Base-by-base conservation (phyloP, 2,329 filamentous ascomycete species). In the Pleomassaria siparia region DNA sequence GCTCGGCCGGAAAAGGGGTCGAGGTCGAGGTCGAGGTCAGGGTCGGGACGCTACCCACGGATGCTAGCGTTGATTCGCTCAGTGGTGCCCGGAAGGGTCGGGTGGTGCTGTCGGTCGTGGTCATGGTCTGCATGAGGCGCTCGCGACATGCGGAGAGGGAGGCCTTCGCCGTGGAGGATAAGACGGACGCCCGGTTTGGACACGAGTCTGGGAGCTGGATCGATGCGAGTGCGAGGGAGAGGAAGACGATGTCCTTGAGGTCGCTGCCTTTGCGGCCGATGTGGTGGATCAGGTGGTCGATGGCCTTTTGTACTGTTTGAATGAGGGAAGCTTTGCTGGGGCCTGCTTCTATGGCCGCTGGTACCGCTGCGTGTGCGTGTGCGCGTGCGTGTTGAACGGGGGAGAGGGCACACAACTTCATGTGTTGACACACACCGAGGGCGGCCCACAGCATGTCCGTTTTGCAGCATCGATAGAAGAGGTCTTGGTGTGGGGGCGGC, bases 401-500 rank as follows among this genome's bases (percentile, higher is more conserved):
- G n/a, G n/a, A n/a, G n/a, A n/a, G n/a, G n/a, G n/a, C n/a, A n/a
- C n/a, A n/a, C n/a, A n/a, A n/a, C 37, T 54, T 66, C 43, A 70
- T 60, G 26, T 63, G 56, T 26, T 60, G 59, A 43, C 66, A 71
- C 12, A 67, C 44, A 16, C 54, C 57, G 5, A 70, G 50, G 5
- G 65, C 67, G 2, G 64, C 62, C 53, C 56, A 63, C 2, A 68
- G 40, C 7, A 68, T 49, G 29, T 70, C 67, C 6, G 53, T 58
- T 12, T 64, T 63, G 45, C 60, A 70, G 25, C 62, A 49, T 1
- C 46, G 42, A 22, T 63, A 58, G 50, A 68, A 70, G 10, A 64
- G 53, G 26, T 65, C 57, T 55, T 58, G 48, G 10, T 54, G 51
- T 12, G 44, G 36, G 21, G 42, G 46, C 13, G 48, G 40, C 7